These are phyloP conservation scores for Leccinum variicolor DNA, from an alignment of 768 basidiomycete genomes.

Conservation along the genomic window DNA sequence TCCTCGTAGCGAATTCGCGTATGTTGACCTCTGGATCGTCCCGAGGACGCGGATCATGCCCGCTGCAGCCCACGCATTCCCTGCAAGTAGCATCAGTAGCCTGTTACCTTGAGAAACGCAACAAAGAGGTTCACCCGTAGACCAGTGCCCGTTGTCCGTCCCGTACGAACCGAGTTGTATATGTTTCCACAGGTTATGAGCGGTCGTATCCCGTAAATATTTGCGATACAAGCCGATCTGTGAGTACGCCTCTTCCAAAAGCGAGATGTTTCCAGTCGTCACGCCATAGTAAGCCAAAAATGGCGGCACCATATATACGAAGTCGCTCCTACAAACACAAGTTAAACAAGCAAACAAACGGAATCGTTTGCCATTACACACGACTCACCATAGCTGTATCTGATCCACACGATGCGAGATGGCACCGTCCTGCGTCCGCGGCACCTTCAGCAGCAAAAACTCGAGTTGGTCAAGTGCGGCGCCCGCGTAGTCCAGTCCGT, in stretches of 20 bases:
- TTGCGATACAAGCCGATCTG: constrained; percentile 72
- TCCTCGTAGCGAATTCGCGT: constrained; percentile 40
- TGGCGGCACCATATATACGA: constrained; percentile 81
- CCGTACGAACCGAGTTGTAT: constrained; percentile 53
- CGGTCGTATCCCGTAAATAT: constrained; percentile 51
- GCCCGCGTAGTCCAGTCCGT: constrained; percentile 52
- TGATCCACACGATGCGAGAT: constrained; percentile 71
- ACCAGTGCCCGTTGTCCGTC: constrained; percentile 73
- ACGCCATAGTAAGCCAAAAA: constrained; percentile 86
- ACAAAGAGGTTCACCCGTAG: constrained; percentile 51
- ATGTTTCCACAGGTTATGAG: constrained; percentile 72
- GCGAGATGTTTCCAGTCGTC: constrained; percentile 49
- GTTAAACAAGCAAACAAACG: neutral
- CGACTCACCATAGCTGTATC: constrained; percentile 65
- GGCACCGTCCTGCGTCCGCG: constrained; percentile 70
- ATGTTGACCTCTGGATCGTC: constrained; percentile 66
- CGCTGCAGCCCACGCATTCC: constrained; percentile 87
- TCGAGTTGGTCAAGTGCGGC: constrained; percentile 67
- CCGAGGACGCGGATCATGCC: constrained; percentile 82
- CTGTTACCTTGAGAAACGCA: neutral
- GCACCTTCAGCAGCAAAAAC: constrained; percentile 54
- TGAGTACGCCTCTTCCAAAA: constrained; percentile 62
- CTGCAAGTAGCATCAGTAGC: constrained; percentile 34
- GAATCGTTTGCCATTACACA: neutral
- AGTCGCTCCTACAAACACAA: constrained; percentile 58